A percentile compares a stretch with the other conserved stretches of the same genome.
Evolutionary conservation across 106 monocot genomes (phyloP).

Genomic region (Cymbidium sinense): DNA sequence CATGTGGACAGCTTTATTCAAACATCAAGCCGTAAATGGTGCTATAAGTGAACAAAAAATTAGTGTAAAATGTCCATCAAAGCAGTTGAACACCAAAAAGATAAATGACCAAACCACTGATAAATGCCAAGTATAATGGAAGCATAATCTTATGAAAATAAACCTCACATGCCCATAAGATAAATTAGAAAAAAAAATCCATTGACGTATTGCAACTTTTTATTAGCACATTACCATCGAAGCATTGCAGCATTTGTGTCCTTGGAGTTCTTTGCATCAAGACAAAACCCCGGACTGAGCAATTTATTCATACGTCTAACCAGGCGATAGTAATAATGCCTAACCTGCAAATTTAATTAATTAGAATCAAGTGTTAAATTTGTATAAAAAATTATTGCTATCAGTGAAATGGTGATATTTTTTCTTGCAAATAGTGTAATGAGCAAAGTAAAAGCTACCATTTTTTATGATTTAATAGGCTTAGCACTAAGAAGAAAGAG

Average conservation of each 20-base stretch:
- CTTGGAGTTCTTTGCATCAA: slow-evolving; percentile 95
- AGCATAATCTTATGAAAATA: background rate
- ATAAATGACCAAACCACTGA: background rate
- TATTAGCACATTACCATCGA: slow-evolving; percentile 54
- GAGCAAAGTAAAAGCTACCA: background rate
- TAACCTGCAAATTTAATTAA: slow-evolving; percentile 48
- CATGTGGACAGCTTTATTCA: background rate
- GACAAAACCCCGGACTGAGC: slow-evolving; percentile 75
- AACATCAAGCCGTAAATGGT: background rate
- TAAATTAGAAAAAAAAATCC: background rate
- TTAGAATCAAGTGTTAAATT: background rate
- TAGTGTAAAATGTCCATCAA: background rate
- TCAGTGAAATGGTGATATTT: background rate
- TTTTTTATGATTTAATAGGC: background rate
- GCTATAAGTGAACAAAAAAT: background rate
- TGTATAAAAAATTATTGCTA: background rate
- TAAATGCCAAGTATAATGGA: background rate
- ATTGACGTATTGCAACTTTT: background rate
- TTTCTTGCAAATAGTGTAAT: background rate
- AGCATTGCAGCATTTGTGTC: slow-evolving; percentile 99
- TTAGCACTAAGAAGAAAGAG: background rate
- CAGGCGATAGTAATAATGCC: slow-evolving; percentile 98
- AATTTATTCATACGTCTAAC: slow-evolving; percentile 98
- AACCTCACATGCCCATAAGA: slow-evolving; percentile 3
- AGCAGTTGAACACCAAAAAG: background rate